phyloP scores from a whole-genome alignment of 345 rosid species.

The Arabidopsis suecica region DNA sequence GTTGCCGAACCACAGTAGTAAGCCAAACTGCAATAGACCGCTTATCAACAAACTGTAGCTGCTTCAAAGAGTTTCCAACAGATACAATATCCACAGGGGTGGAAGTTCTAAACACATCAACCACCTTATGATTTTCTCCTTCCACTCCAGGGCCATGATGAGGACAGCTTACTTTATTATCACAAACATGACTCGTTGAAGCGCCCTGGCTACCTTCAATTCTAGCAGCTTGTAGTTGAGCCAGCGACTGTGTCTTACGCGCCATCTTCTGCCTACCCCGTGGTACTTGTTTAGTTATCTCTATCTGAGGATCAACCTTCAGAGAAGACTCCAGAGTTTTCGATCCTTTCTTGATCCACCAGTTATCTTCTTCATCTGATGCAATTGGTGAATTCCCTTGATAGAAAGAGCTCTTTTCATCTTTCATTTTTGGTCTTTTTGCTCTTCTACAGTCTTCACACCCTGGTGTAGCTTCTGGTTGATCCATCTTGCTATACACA shows the following conservation, averaged over 20 bases:
- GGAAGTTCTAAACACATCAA: constrained; percentile 59
- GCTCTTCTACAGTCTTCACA: constrained; percentile 92
- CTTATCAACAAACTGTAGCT: constrained; percentile 75
- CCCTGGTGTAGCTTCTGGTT: constrained; percentile 69
- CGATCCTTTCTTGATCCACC: constrained; percentile 90
- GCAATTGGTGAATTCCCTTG: constrained; percentile 69
- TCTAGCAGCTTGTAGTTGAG: constrained; percentile 91
- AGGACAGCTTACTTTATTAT: constrained; percentile 75
- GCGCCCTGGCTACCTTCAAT: constrained; percentile 99
- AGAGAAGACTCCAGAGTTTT: constrained; percentile 59
- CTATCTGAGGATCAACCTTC: constrained; percentile 71
- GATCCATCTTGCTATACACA: constrained; percentile 53
- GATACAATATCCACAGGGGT: constrained; percentile 63
- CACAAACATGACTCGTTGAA: constrained; percentile 92
- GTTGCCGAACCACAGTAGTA: constrained; percentile 67
- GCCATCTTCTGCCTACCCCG: constrained; percentile 87
- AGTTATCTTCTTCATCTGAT: constrained; percentile 86
- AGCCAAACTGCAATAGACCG: constrained; percentile 82
- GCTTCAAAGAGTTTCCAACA: constrained; percentile 76
- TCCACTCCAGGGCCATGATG: constrained; percentile 75
- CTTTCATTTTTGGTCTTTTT: constrained; percentile 65
- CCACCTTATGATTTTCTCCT: constrained; percentile 61
- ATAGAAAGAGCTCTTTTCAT: constrained; percentile 68
- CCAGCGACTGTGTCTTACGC: constrained; percentile 87
- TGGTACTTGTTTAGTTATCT: constrained; percentile 71